Percentiles rank a stretch among this genome's conserved stretches.
Conservation (phyloP, 2,329 filamentous ascomycete genomes). For the Aspergillus sp. region DNA sequence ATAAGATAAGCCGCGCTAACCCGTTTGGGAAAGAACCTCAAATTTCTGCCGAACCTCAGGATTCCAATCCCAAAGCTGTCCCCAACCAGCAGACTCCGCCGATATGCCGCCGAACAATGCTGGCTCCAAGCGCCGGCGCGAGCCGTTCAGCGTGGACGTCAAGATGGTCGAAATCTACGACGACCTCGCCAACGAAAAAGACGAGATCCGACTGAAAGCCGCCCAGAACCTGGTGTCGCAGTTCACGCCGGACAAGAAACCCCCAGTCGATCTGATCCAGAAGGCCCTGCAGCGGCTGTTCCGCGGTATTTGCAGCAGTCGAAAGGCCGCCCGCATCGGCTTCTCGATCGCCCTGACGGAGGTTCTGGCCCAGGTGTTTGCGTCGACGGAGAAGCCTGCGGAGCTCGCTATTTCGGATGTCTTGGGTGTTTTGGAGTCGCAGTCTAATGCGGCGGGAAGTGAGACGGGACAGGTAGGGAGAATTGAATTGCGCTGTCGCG, state of each 20-base stretch:
- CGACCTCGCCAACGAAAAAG: constrained; percentile 38
- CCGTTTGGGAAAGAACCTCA: no score
- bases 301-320: constrained; percentile 77
- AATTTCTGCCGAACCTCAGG: no score
- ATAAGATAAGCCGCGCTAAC: no score
- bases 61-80: no score
- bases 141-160: constrained; percentile 34
- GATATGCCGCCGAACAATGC: constrained; percentile 22
- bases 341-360: constrained; percentile 86
- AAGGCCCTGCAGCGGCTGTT: constrained; percentile 56
- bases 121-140: constrained; percentile 27
- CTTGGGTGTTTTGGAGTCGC: constrained; percentile 43
- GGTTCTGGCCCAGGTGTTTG: constrained; percentile 62
- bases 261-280: constrained; percentile 32
- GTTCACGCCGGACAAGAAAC: constrained; percentile 33
- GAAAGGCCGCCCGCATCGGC: constrained; percentile 78
- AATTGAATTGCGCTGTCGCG: constrained; percentile 38
- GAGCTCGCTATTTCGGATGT: constrained; percentile 34
- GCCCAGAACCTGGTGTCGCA: constrained; percentile 36
- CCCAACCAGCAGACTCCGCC: no score
- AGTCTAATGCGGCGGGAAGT: constrained; percentile 44
- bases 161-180: constrained; percentile 42
- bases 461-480: constrained; percentile 44
- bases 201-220: constrained; percentile 38
- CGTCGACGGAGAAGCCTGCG: constrained; percentile 17